phyloP scores from a whole-genome alignment of 176 grass and related monocot species.

The Aegilops tauschii region DNA sequence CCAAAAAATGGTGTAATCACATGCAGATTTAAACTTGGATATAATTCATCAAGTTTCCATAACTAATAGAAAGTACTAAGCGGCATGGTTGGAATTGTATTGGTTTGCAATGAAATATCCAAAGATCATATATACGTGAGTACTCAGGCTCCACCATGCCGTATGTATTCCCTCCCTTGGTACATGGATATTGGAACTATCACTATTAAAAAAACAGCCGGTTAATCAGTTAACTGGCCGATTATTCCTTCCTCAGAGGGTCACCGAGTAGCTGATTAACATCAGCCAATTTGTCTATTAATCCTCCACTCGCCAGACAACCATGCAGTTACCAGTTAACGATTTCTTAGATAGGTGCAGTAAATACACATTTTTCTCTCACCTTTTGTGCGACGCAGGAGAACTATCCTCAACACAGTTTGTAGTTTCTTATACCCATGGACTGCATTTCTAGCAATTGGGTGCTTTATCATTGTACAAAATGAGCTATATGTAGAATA shows the following conservation, averaged over 20 bases:
- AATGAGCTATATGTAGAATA: slow-evolving; percentile 79
- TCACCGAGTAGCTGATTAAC: neutral
- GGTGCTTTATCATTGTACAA: slow-evolving; percentile 82
- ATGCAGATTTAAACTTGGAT: slow-evolving; percentile 6
- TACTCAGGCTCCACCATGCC: neutral
- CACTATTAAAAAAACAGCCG: no score
- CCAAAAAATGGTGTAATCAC: neutral
- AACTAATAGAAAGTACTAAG: slow-evolving; percentile 6
- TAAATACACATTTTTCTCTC: slow-evolving; percentile 26
- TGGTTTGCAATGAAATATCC: slow-evolving; percentile 6
- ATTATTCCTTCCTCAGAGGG: no score
- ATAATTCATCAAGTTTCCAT: slow-evolving; percentile 4
- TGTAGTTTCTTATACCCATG: slow-evolving; percentile 94
- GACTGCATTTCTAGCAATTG: slow-evolving; percentile 72
- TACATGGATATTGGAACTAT: neutral
- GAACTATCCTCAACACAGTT: slow-evolving; percentile 73
- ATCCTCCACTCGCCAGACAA: neutral
- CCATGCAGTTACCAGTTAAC: neutral
- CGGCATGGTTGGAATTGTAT: neutral
- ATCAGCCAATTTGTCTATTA: neutral
- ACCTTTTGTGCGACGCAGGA: slow-evolving; percentile 98
- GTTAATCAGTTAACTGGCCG: no score
- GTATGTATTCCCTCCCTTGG: neutral
- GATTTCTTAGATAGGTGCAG: neutral
- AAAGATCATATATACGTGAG: neutral